Conservation (phyloP, 768 basidiomycete species). For the Agaricus sinodeliciosus region DNA sequence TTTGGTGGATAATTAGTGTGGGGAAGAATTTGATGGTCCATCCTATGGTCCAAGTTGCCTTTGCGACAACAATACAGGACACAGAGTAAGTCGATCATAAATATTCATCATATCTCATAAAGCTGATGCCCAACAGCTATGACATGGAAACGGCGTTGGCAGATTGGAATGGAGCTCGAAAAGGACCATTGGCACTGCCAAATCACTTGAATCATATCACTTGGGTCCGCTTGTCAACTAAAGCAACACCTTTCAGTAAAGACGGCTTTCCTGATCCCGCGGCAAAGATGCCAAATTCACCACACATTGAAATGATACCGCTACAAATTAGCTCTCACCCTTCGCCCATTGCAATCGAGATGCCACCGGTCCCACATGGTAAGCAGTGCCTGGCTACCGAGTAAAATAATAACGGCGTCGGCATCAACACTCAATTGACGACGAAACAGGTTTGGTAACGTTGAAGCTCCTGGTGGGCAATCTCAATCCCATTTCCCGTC, state of each 20-base stretch:
- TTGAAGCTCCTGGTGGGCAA: not conserved
- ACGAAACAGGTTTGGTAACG: not conserved
- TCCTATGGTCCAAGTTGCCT: not conserved
- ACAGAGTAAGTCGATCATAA: constrained; percentile 1
- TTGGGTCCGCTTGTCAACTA: not conserved
- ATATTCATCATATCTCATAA: not conserved
- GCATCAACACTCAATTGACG: not conserved
- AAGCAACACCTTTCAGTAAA: constrained; percentile 6
- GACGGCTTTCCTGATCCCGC: not conserved
- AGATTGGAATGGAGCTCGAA: constrained; percentile 1
- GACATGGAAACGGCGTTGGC: not conserved
- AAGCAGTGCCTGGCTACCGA: not conserved
- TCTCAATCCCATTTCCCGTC: constrained; percentile 4
- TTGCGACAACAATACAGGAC: not conserved
- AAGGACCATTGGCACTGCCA: not conserved
- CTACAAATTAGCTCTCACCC: not conserved
- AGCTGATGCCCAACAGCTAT: not conserved
- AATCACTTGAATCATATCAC: not conserved
- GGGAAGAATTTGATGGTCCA: constrained; percentile 6
- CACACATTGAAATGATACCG: not conserved
- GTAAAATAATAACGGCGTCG: too few relatives aligned
- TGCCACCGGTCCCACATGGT: not conserved
- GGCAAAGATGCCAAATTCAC: not conserved
- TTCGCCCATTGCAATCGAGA: not conserved
- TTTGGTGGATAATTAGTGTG: constrained; percentile 8